Conservation (phyloP, 2,329 filamentous ascomycete species). For the Claviceps fusiformis region DNA sequence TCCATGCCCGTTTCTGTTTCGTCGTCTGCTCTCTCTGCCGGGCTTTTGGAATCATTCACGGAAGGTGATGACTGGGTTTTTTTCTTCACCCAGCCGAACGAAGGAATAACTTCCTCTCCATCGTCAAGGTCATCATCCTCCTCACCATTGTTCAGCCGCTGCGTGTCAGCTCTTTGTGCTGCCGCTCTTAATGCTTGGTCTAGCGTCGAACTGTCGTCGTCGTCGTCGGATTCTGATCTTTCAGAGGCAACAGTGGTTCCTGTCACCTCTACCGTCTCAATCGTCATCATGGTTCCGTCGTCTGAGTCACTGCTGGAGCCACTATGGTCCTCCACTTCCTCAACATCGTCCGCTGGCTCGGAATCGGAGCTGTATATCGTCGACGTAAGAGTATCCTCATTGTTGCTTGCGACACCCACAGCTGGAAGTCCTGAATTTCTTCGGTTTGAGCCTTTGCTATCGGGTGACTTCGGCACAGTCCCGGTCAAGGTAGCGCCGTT, state of each 20-base stretch:
- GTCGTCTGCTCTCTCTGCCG: slow-evolving; percentile 19
- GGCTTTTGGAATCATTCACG: slow-evolving; percentile 13
- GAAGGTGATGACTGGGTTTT: slow-evolving; percentile 13
- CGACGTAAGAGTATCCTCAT: slow-evolving; percentile 58
- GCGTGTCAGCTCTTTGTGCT: slow-evolving; percentile 59
- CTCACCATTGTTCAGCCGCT: slow-evolving; percentile 37
- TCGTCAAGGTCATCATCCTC: slow-evolving; percentile 42
- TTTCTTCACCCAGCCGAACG: slow-evolving; percentile 62
- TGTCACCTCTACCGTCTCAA: slow-evolving; percentile 68
- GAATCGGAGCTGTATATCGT: slow-evolving; percentile 63
- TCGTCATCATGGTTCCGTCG: slow-evolving; percentile 68
- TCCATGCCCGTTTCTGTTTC: slow-evolving; percentile 20
- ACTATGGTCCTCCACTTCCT: slow-evolving; percentile 38
- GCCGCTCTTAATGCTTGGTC: slow-evolving; percentile 70
- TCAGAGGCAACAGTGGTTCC: slow-evolving; percentile 52
- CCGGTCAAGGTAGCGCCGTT: slow-evolving; percentile 16
- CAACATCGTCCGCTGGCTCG: slow-evolving; percentile 40
- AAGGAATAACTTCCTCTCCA: slow-evolving; percentile 59
- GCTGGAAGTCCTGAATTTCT: slow-evolving; percentile 55
- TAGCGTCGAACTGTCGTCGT: slow-evolving; percentile 47
- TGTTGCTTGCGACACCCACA: slow-evolving; percentile 50
- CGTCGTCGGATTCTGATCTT: slow-evolving; percentile 46
- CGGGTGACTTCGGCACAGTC: slow-evolving; percentile 44
- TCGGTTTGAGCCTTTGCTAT: slow-evolving; percentile 47
- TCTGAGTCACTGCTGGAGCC: slow-evolving; percentile 47